Conservation (phyloP, 179 eudicot genomes). For the Amaranthus tricolor region DNA sequence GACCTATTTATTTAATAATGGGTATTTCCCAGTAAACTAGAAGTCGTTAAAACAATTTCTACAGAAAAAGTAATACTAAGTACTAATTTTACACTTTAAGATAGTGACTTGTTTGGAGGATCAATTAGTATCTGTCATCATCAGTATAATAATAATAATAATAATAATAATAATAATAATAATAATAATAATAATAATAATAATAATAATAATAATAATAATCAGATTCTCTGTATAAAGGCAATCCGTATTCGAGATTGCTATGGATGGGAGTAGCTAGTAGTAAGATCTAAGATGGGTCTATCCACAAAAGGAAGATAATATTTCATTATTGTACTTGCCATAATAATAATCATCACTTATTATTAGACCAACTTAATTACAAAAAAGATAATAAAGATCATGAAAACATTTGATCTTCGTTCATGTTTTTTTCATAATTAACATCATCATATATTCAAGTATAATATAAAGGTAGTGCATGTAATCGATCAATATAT, state of each 20-base stretch:
- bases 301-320: conserved; percentile 7
- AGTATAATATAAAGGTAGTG: no score
- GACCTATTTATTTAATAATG: conserved; percentile 15
- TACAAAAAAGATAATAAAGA: background rate
- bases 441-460: no score
- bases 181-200: no score
- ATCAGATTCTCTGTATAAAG: conserved; percentile 12
- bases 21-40: conserved; percentile 13
- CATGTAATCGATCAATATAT: no score
- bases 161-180: no score
- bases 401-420: background rate
- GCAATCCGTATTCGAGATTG: conserved; percentile 17
- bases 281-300: background rate
- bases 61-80: background rate
- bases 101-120: conserved; percentile 17
- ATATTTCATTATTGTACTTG: background rate
- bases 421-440: no score
- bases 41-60: conserved; percentile 16
- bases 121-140: conserved; percentile 18
- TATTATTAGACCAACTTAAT: background rate
- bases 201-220: no score
- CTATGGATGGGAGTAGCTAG: no score
- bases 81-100: conserved; percentile 13
- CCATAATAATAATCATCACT: background rate
- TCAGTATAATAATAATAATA: no score